Evolutionary conservation across 495 filamentous ascomycete genomes (phyloP).

Genomic region (Usnea hakonensis): DNA sequence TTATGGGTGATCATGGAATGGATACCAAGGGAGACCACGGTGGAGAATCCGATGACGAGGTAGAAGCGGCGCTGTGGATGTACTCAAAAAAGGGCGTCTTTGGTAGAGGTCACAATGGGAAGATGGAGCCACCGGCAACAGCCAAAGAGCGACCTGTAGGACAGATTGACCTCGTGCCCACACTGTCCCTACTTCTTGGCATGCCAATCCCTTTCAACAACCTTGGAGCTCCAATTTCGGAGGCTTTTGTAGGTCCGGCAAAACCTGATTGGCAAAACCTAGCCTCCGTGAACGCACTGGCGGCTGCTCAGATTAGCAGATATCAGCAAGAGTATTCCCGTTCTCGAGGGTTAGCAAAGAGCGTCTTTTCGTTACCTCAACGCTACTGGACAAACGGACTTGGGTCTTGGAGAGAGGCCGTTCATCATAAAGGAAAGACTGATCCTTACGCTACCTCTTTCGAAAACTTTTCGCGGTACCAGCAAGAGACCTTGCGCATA

Average conservation of each 20-base stretch:
- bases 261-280: constrained; percentile 68
- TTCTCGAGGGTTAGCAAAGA: constrained; percentile 55
- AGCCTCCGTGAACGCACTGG: constrained; percentile 62
- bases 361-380: constrained; percentile 45
- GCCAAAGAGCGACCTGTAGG: constrained; percentile 77
- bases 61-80: constrained; percentile 96
- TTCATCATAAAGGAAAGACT: constrained; percentile 33
- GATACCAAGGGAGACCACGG: constrained; percentile 95
- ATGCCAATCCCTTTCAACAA: constrained; percentile 96
- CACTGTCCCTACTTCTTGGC: constrained; percentile 76
- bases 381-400: constrained; percentile 53
- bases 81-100: constrained; percentile 82
- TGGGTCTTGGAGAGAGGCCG: constrained; percentile 34
- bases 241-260: constrained; percentile 69
- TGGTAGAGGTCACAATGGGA: constrained; percentile 60
- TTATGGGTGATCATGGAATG: constrained; percentile 99
- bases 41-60: constrained; percentile 89
- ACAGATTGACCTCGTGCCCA: constrained; percentile 95
- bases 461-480: constrained; percentile 60
- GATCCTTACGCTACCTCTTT: constrained; percentile 40
- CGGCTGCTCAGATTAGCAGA: constrained; percentile 78
- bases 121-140: constrained; percentile 55
- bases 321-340: constrained; percentile 66
- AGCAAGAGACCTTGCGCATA: constrained; percentile 67
- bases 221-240: constrained; percentile 87